Evolutionary conservation across 108 stramenopile species (phyloP).

Genomic region (Licmophora abbreviata): DNA sequence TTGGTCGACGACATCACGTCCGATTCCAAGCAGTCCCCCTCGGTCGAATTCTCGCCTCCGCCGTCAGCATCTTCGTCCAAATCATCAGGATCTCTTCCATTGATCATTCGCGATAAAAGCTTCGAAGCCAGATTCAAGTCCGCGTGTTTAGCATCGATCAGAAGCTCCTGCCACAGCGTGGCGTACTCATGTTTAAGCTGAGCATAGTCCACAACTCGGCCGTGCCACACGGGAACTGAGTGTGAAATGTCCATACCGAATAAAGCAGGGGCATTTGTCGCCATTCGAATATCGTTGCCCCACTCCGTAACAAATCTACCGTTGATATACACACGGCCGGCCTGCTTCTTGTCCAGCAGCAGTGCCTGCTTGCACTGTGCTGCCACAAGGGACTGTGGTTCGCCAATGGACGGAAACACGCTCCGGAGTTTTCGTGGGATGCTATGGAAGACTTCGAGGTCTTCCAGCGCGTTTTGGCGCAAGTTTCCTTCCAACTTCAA

Average conservation of each 20-base stretch:
- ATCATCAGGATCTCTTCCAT: conserved; percentile 35
- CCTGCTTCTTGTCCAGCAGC: conserved; percentile 29
- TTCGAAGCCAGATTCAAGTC: conserved; percentile 32
- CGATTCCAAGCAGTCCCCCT: conserved; percentile 50
- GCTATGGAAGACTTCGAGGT: too few species aligned
- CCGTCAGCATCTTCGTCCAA: conserved; percentile 21
- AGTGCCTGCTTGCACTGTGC: conserved; percentile 1
- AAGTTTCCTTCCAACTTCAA: not conserved
- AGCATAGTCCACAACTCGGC: conserved; percentile 44
- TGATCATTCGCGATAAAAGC: conserved; percentile 49
- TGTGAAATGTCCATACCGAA: conserved; percentile 73
- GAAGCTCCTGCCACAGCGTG: conserved; percentile 47
- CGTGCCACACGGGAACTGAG: conserved; percentile 46
- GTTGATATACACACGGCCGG: conserved; percentile 63
- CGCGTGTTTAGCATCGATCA: conserved; percentile 59
- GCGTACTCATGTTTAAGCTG: conserved; percentile 27
- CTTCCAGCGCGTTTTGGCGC: too few species aligned
- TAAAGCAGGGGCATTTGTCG: conserved; percentile 47
- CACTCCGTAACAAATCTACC: conserved; percentile 57
- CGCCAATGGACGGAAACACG: too few species aligned
- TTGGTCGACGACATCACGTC: conserved; percentile 45
- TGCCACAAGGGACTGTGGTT: not conserved
- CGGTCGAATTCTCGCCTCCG: conserved; percentile 16
- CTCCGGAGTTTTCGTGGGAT: too few species aligned
- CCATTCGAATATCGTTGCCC: conserved; percentile 31